Base-by-base conservation (phyloP, 2,329 filamentous ascomycete genomes). In the Diaporthe nobilis region DNA sequence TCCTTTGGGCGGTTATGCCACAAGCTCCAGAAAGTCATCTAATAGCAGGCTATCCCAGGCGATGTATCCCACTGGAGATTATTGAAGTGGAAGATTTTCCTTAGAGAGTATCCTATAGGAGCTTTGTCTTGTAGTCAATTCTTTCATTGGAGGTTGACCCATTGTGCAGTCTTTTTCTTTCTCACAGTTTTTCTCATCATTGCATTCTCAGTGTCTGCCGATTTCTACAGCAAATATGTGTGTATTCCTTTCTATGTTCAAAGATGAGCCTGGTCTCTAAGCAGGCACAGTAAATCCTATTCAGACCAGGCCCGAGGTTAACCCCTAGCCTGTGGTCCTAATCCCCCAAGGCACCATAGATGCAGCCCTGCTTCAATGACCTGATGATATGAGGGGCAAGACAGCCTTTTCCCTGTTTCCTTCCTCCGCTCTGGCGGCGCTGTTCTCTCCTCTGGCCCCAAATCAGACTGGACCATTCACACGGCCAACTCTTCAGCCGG, bases 191-290 rank as follows among this genome's bases (percentile, higher is more conserved):
- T 8, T 3, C 22, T 20, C 17, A 51, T 67, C 12, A 51, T 67
- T 22, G 6, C 20, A 51, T 20, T n/a, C 8, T 37, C 20, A 17
- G 8, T 37, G 3, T 22, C 4, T 58, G 44, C 44, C 28, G 28
- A 22, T 13, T 10, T 55, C 20, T 55, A 55, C n/a, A 37, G 42
- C 25, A 47, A 65, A 28, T 51, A 37, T 70, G 49, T 70, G 34
- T 55, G 55, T 70, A 70, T 70, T 42, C 65, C 20, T 70, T 53
- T 70, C 65, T 70, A 70, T 70, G 49, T 55, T 49, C 34, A 70
- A n/a, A 70, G n/a, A 70, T 42, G 34, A 31, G 22, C 37, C 65
- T 70, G 49, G 34, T 20, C 31, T 25, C 34, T 15, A 42, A 42
- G 31, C 15, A 34, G 15, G 42, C 28, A 12, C 61, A 49, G 61